Percentiles rank a stretch among this genome's conserved stretches.
Conservation (phyloP, 768 basidiomycete species). For the Auriculariales sp. region DNA sequence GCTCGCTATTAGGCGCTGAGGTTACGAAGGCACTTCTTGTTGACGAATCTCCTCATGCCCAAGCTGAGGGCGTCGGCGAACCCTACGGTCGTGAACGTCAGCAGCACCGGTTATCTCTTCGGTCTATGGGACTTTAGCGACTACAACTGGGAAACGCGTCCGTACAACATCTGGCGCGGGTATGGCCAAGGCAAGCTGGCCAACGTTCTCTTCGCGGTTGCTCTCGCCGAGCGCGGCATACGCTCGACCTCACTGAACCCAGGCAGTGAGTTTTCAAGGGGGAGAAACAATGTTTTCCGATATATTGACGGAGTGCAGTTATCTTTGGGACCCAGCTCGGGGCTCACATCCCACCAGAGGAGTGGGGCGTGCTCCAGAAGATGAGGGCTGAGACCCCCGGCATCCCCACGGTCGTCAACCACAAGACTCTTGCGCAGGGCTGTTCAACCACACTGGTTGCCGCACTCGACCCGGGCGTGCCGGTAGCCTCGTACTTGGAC, state of each 20-base stretch:
- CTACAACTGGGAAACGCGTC: neutral
- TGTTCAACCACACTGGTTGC: constrained; percentile 15
- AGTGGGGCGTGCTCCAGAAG: neutral
- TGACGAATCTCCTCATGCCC: constrained; percentile 4
- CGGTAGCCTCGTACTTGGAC: constrained; percentile 12
- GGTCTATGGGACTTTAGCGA: neutral
- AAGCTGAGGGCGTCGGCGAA: neutral
- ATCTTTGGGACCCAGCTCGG: neutral
- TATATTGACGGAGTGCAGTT: neutral
- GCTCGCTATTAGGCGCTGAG: too few relatives aligned
- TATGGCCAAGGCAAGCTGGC: constrained; percentile 8
- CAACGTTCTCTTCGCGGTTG: constrained; percentile 9
- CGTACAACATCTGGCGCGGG: neutral
- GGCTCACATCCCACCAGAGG: neutral
- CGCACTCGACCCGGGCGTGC: constrained; percentile 14
- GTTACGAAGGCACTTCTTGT: constrained; percentile 4
- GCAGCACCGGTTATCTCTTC: neutral
- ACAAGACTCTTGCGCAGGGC: constrained; percentile 2
- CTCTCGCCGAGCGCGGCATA: constrained; percentile 1
- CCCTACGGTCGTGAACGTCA: constrained; percentile 1
- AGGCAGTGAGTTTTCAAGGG: neutral
- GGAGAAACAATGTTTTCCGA: neutral
- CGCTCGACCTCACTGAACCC: neutral
- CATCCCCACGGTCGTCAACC: too few relatives aligned
- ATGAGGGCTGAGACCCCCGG: too few relatives aligned